Conservation (phyloP, 108 stramenopile species). For the Fragilaria crotonensis region DNA sequence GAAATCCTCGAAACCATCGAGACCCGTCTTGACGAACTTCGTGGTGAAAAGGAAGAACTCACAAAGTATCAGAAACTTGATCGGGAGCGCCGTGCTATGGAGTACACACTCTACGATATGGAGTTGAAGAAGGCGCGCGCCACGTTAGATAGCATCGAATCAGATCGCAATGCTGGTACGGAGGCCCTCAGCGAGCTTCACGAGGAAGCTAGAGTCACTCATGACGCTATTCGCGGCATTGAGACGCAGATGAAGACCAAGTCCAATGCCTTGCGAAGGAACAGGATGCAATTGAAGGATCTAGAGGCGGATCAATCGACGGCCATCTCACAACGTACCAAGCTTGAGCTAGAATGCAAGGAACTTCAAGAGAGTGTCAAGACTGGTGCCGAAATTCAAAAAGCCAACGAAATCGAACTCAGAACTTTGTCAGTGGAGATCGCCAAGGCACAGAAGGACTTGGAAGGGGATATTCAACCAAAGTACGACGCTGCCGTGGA, state of each 20-base stretch:
- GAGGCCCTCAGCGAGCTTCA: constrained; percentile 42
- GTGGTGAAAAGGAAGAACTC: constrained; percentile 96
- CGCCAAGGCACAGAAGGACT: constrained; percentile 29
- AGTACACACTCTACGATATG: constrained; percentile 95
- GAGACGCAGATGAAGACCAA: constrained; percentile 52
- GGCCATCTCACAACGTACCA: constrained; percentile 49
- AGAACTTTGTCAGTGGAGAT: constrained; percentile 48
- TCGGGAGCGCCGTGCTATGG: constrained; percentile 84
- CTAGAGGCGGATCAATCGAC: constrained; percentile 61
- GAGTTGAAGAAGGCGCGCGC: constrained; percentile 78
- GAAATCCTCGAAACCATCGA: constrained; percentile 85
- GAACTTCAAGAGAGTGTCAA: constrained; percentile 59
- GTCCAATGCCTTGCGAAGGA: constrained; percentile 39
- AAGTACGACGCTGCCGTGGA: constrained; percentile 50
- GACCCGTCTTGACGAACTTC: constrained; percentile 83
- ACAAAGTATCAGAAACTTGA: constrained; percentile 88
- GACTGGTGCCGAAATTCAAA: constrained; percentile 41
- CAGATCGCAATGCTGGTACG: constrained; percentile 51
- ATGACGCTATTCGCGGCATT: constrained; percentile 56
- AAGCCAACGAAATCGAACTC: constrained; percentile 51
- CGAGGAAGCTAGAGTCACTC: constrained; percentile 51
- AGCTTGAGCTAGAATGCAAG: constrained; percentile 52
- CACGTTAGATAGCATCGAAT: constrained; percentile 73
- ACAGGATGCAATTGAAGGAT: constrained; percentile 34
- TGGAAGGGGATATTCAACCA: constrained; percentile 48